Evolutionary conservation across 2,329 filamentous ascomycete species (phyloP).

Genomic region (Emericellopsis atlantica): DNA sequence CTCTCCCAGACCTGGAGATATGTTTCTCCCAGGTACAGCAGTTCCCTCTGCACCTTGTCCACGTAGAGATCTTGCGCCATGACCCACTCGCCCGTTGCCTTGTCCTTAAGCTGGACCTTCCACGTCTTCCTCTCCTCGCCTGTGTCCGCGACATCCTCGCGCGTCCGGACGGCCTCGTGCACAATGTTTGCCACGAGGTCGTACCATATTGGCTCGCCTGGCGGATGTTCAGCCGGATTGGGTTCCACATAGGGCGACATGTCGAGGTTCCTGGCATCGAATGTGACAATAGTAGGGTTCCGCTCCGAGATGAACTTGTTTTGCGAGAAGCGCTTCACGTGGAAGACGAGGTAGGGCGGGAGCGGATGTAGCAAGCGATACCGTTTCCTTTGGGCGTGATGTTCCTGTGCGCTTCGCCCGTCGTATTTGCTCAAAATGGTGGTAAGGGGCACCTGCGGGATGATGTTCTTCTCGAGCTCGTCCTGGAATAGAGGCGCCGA

Average conservation of each 20-base stretch:
- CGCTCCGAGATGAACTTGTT: conserved; percentile 96
- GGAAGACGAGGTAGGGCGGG: conserved; percentile 82
- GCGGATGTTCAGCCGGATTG: conserved; percentile 56
- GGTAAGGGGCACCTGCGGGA: conserved; percentile 78
- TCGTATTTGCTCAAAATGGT: conserved; percentile 87
- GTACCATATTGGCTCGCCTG: conserved; percentile 79
- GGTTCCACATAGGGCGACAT: conserved; percentile 87
- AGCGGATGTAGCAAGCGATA: conserved; percentile 85
- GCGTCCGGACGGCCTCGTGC: conserved; percentile 66
- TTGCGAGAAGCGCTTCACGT: conserved; percentile 91
- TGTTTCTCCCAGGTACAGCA: conserved; percentile 84
- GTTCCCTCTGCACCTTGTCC: conserved; percentile 75
- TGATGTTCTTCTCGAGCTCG: conserved; percentile 88
- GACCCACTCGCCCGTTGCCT: conserved; percentile 75
- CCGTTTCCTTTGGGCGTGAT: conserved; percentile 74
- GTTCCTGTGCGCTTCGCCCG: conserved; percentile 75
- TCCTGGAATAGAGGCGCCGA: conserved; percentile 92
- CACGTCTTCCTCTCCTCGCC: conserved; percentile 81
- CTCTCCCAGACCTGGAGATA: conserved; percentile 97
- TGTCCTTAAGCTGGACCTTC: conserved; percentile 82
- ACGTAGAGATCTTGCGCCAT: conserved; percentile 91
- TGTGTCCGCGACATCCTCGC: conserved; percentile 79
- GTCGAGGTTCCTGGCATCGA: conserved; percentile 72
- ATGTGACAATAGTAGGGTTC: conserved; percentile 96
- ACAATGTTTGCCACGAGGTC: conserved; percentile 93